Base-by-base conservation (phyloP, 179 eudicot species). In the Kewa caespitosa region DNA sequence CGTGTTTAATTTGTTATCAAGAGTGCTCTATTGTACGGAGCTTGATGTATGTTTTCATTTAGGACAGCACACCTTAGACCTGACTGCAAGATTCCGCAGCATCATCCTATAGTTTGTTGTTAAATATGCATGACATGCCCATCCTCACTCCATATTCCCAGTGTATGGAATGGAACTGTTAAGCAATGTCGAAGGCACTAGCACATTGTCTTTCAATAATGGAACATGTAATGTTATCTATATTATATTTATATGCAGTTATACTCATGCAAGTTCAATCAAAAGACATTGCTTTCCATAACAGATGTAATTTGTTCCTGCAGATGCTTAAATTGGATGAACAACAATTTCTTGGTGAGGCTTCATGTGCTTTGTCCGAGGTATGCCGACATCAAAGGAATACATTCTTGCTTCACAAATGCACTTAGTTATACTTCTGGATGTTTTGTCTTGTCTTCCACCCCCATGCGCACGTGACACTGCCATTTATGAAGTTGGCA, bases 301-400 rank as follows among this genome's bases (percentile, higher is more conserved):
- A 76, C 50, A 38, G 33, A 37, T 33, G 27, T 50, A n/a, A 31
- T 76, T 62, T 71, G 30, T 71, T 73, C 50, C 66, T 78, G 73
- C 87, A 95, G 97, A 83, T 84, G 89, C 87, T 95, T 75, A 93
- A 90, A 81, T 83, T 93, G 87, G 99, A 96, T 38, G 98, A 96
- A 82, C 98, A 91, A 73, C 98, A 96, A 81, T 89, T 88, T 86
- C 93, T 96, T 74, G 99, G 99, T 11, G 97, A 93, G 85, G 98
- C 99, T 83, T 86, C 85, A 54, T 96, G 97, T 82, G 81, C 91
- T 46, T 85, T 96, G 72, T 86, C 99, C 34, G 89, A 93, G 99
- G 99, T 93, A 87, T 46, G 37, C 57, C 41, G 48, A 57, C 67
- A 20, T 6, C 3, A n/a, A 12, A 11, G 61, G 38, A 63, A 67